Evolutionary conservation across 2,329 filamentous ascomycete species (phyloP).

Genomic region (Cladosporium sphaerospermum): DNA sequence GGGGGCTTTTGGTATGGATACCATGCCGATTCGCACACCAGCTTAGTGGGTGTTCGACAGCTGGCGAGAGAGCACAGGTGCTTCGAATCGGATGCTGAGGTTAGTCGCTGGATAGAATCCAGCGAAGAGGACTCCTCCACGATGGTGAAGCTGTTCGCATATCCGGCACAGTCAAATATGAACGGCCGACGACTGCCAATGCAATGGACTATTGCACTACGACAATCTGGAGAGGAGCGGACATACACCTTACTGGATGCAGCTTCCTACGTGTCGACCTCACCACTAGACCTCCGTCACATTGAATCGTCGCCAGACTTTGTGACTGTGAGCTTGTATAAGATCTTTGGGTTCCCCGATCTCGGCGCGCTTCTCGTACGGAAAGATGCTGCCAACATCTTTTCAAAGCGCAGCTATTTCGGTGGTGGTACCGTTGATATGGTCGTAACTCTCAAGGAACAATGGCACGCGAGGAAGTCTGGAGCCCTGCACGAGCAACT

Average conservation of each 20-base stretch:
- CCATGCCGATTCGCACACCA: constrained; percentile 80
- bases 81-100: constrained; percentile 56
- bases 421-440: constrained; percentile 92
- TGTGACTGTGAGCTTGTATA: constrained; percentile 81
- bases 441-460: constrained; percentile 64
- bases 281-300: constrained; percentile 64
- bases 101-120: constrained; percentile 57
- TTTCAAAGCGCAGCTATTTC: constrained; percentile 67
- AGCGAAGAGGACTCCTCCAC: constrained; percentile 13
- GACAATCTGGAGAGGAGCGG: constrained; percentile 11
- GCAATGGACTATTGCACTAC: constrained; percentile 48
- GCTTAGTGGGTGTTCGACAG: constrained; percentile 67
- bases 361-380: constrained; percentile 78
- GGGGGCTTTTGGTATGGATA: constrained; percentile 75
- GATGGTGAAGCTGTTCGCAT: constrained; percentile 60
- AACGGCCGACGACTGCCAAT: constrained; percentile 71
- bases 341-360: constrained; percentile 96
- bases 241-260: constrained; percentile 73
- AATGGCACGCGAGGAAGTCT: constrained; percentile 76
- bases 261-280: constrained; percentile 72
- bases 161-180: constrained; percentile 90
- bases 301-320: constrained; percentile 68
- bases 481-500: constrained; percentile 68
- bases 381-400: constrained; percentile 60
- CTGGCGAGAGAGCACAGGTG: constrained; percentile 60